Conservation (phyloP, 306 rosid genomes). For the Lathyrus oleraceus region DNA sequence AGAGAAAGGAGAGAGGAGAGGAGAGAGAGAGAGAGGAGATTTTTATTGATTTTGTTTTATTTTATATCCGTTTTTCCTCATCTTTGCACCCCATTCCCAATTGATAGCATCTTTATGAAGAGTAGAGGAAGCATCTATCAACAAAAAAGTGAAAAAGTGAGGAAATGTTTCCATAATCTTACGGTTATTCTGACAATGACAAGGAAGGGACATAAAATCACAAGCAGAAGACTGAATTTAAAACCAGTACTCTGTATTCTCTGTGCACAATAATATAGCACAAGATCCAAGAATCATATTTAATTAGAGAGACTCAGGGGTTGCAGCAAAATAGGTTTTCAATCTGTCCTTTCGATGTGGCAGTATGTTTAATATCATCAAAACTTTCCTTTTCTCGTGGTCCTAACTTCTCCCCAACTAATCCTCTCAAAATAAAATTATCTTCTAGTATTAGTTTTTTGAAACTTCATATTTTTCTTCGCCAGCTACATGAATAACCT, state of each 20-base stretch:
- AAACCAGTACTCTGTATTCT: conserved; percentile 33
- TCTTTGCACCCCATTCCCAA: conserved; percentile 38
- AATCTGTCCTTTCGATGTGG: conserved; percentile 36
- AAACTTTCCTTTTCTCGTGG: conserved; percentile 22
- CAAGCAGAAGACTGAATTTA: conserved; percentile 44
- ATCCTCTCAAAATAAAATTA: neutral
- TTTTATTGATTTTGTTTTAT: too few relatives aligned
- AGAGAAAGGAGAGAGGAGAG: too few relatives aligned
- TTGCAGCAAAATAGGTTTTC: conserved; percentile 47
- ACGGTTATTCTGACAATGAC: conserved; percentile 50
- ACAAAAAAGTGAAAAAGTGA: conserved; percentile 24
- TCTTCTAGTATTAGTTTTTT: neutral
- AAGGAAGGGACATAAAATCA: conserved; percentile 46
- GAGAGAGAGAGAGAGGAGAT: too few relatives aligned
- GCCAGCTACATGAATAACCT: neutral
- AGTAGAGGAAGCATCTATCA: conserved; percentile 36
- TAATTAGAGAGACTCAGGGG: conserved; percentile 42
- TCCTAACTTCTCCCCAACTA: neutral
- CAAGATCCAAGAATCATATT: conserved; percentile 64
- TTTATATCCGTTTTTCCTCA: neutral
- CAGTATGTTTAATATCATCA: conserved; percentile 13
- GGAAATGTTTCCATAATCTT: conserved; percentile 36
- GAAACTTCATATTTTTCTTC: neutral
- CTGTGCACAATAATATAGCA: conserved; percentile 35
- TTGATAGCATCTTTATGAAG: conserved; percentile 43